These are phyloP conservation scores for Ustilago nuda DNA, from an alignment of 1,284 basidiomycete species.

Conservation along the genomic window DNA sequence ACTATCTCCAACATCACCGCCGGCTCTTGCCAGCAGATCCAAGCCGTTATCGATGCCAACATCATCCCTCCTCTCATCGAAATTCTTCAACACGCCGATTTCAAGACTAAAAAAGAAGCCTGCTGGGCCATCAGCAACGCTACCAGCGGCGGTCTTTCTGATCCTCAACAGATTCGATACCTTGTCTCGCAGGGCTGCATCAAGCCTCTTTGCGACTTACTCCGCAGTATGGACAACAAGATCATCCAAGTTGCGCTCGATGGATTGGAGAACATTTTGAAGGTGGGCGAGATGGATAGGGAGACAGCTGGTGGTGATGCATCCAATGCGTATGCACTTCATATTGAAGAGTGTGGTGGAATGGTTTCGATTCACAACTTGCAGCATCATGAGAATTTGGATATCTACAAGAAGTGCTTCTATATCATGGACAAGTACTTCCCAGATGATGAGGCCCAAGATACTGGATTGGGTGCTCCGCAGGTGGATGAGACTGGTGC, in stretches of 20 bases:
- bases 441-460: conserved; percentile 71
- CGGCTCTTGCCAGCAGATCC: conserved; percentile 94
- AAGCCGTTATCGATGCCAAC: conserved; percentile 78
- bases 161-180: conserved; percentile 97
- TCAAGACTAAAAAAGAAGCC: conserved; percentile 99
- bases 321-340: conserved; percentile 92
- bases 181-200: conserved; percentile 98
- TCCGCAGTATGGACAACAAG: conserved; percentile 99
- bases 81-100: conserved; percentile 96
- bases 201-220: conserved; percentile 95
- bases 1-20: conserved; percentile 99
- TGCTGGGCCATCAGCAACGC: conserved; percentile 99
- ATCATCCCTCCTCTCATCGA: conserved; percentile 98
- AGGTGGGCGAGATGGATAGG: conserved; percentile 97
- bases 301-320: conserved; percentile 83
- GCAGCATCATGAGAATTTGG: conserved; percentile 98
- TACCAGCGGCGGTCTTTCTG: conserved; percentile 95
- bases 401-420: conserved; percentile 99
- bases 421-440: conserved; percentile 77
- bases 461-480: conserved; percentile 80
- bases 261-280: conserved; percentile 97
- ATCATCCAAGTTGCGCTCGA: conserved; percentile 98
- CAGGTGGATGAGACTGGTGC: conserved; percentile 84
- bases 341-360: conserved; percentile 94
- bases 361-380: conserved; percentile 97